Percentiles rank a stretch among this genome's conserved stretches.
phyloP scores from a whole-genome alignment of 768 basidiomycete genomes.

The Pisolithus tinctorius region DNA sequence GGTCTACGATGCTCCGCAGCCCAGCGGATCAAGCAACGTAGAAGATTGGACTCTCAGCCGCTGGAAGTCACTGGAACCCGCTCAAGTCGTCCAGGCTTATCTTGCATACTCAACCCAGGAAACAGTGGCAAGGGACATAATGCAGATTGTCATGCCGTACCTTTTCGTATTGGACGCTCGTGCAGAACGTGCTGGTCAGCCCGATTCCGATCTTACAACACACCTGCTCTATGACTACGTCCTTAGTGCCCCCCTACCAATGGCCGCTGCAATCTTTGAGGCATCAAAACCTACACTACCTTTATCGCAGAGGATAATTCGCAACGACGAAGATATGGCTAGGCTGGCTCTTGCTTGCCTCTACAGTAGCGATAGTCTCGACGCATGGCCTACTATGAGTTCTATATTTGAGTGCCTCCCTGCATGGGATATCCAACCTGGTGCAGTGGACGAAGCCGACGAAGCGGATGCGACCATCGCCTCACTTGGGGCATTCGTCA shows the following conservation, averaged over 20 bases:
- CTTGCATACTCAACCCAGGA: conserved; percentile 63
- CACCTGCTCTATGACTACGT: conserved; percentile 69
- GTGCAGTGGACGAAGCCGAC: conserved; percentile 61
- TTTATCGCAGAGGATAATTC: conserved; percentile 61
- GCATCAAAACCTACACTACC: conserved; percentile 87
- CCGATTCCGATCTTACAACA: conserved; percentile 60
- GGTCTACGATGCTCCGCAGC: conserved; percentile 71
- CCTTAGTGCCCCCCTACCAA: conserved; percentile 57
- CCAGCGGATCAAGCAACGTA: conserved; percentile 30
- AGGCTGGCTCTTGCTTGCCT: conserved; percentile 82
- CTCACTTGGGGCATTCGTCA: conserved; percentile 74
- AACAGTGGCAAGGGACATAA: conserved; percentile 61
- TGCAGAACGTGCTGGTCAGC: conserved; percentile 69
- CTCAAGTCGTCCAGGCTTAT: conserved; percentile 66
- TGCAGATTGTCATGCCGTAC: conserved; percentile 82
- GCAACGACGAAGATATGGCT: conserved; percentile 77
- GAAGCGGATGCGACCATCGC: conserved; percentile 75
- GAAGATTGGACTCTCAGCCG: conserved; percentile 71
- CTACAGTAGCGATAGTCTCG: conserved; percentile 70
- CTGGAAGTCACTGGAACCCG: conserved; percentile 67
- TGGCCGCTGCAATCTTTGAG: conserved; percentile 75
- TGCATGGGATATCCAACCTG: conserved; percentile 64
- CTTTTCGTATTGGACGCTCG: conserved; percentile 87
- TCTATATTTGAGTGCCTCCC: conserved; percentile 94
- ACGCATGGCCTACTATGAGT: conserved; percentile 82